Base-by-base conservation (phyloP, 345 rosid genomes). In the Abelmoschus esculentus region DNA sequence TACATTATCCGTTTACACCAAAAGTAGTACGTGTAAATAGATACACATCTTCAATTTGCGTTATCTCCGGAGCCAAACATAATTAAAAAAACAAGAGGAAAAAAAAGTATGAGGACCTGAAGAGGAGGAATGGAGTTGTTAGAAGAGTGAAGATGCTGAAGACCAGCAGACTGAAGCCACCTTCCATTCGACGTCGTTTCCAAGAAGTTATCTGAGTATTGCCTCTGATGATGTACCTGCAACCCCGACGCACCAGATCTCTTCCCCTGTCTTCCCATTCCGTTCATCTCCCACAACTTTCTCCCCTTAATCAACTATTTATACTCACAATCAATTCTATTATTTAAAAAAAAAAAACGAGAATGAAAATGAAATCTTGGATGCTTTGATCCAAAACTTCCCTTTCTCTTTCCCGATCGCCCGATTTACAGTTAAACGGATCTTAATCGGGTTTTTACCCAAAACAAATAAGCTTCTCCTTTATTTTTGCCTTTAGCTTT, bases 81-180 rank as follows among this genome's bases (percentile, higher is more conserved):
- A 42, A 50, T 22, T 22, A 22, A 22, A 22, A 22, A 72, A n/a
- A 17, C 0, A 3, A 3, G 47, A n/a, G 44, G 44, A 44, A 12
- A 52, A 28, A 3, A 28, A 22, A 10, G 4, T 3, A 9, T 18
- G 63, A 42, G 12, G 40, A 85, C 90, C 90, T 86, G 92, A 55
- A 83, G 87, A 18, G 90, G 70, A 72, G 90, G 87, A 28, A 80
- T 70, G 4, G 81, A 73, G 46, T 76, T 78, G 70, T 79, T 72
- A 47, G 90, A 77, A 68, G 86, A 75, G 11, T 87, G 92, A 8
- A 93, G 88, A 60, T 93, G 92, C 78, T 89, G 98, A 49, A 93
- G 87, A 31, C 98, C 97, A 42, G 87, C 84, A 4, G 98, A 91
- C 74, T 93, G 98, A 65, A 93, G 95, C 98, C 97, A 93, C 73